A percentile compares a stretch with the other conserved stretches of the same genome.
These are phyloP conservation scores for Penicillium corylophilum DNA, from an alignment of 2,329 filamentous ascomycete genomes.

Conservation along the genomic window DNA sequence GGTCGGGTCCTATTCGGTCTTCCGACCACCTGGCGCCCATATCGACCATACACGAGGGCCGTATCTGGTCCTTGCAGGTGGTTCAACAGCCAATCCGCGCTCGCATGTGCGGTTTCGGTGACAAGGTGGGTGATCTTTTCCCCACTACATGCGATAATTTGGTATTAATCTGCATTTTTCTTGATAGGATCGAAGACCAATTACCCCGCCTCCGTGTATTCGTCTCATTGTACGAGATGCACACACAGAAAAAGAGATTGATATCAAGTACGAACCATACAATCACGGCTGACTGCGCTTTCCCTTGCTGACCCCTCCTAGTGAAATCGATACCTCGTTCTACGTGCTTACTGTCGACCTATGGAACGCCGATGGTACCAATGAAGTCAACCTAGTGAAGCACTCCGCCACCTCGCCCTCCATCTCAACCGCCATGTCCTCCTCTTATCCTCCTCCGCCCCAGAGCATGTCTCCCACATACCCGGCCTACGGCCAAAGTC, in stretches of 20 bases:
- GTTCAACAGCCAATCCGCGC: slow-evolving; percentile 89
- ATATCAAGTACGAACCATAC: slow-evolving; percentile 67
- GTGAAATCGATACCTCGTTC: slow-evolving; percentile 67
- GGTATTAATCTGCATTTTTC: slow-evolving; percentile 17
- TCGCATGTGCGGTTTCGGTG: slow-evolving; percentile 97
- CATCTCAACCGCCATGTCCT: slow-evolving; percentile 76
- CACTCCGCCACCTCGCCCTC: slow-evolving; percentile 68
- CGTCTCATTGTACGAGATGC: slow-evolving; percentile 75
- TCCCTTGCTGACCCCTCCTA: slow-evolving; percentile 37
- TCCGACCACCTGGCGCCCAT: slow-evolving; percentile 40
- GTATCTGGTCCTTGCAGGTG: slow-evolving; percentile 66
- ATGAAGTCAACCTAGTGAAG: slow-evolving; percentile 68
- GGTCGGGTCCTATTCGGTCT: slow-evolving; percentile 32
- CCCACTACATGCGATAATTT: not conserved
- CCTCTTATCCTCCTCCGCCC: slow-evolving; percentile 65
- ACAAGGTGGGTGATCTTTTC: slow-evolving; percentile 66
- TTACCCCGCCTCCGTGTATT: slow-evolving; percentile 92
- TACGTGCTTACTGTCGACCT: slow-evolving; percentile 70
- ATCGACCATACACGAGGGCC: slow-evolving; percentile 43
- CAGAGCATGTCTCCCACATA: slow-evolving; percentile 39
- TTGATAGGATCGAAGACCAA: slow-evolving; percentile 81
- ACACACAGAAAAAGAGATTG: slow-evolving; percentile 73
- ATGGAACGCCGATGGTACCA: slow-evolving; percentile 60
- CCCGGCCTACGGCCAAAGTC: slow-evolving; percentile 37
- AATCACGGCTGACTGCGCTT: not conserved